Evolutionary conservation across 2,329 filamentous ascomycete species (phyloP), one percentile per base, ranked within the genome.

Genomic region (Rasamsonia emersonii): DNA sequence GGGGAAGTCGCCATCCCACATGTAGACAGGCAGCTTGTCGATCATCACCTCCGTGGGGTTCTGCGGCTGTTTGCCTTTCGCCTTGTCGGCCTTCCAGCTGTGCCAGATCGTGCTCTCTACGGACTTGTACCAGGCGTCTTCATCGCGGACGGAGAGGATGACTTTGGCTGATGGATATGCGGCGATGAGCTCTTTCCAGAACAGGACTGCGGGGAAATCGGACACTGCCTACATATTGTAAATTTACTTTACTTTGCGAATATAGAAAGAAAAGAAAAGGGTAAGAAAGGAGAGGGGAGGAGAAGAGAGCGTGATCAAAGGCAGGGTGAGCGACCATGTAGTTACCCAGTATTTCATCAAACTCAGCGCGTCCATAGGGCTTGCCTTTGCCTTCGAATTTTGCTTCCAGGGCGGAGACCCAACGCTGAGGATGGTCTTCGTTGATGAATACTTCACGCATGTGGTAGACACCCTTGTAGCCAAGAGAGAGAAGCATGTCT

Each of bases 371-470:
- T 7, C 28, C 33, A 15, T 23, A 41, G 5, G 28, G 28, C 30
- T 59, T 59, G 28, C 71, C 71, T 28, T 68, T 58, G 15, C 67
- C 65, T 44, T 73, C 69, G 54, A 61, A 71, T 43, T 72, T 72
- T 37, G 72, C 71, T 4, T 62, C 58, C 32, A 81, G 62, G 5
- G 75, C 75, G 28, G 79, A 70, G 54, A 70, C 71, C 76, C 77
- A 81, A 56, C 77, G 67, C 25, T 75, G 62, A 32, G 66, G 70
- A 27, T 27, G 9, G 17, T 27, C 24, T 4, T 13, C 24, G 45
- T 77, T 75, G 32, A 65, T 67, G 4, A 67, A 70, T 52, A 73
- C 77, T 55, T 75, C 73, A 71, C 75, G 75, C 71, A 76, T 77
- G 61, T 79, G 76, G 61, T 80, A 79, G 30, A 70, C 75, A 51